A percentile compares a stretch with the other conserved stretches of the same genome.
These are phyloP conservation scores for Pisolithus orientalis DNA, from an alignment of 768 basidiomycete genomes.

Conservation along the genomic window DNA sequence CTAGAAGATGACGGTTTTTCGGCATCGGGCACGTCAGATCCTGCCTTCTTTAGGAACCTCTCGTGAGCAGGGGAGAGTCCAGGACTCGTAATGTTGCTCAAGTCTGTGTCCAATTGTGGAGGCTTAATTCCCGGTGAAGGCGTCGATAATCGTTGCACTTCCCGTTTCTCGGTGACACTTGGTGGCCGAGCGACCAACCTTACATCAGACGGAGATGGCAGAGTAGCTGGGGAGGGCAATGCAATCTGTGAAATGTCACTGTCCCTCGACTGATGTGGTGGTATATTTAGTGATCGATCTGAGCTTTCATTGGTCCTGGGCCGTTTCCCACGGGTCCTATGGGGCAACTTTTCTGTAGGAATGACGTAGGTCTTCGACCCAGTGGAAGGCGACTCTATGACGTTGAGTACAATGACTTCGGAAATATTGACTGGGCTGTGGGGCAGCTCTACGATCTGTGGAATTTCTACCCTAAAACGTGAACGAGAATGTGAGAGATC, in stretches of 20 bases:
- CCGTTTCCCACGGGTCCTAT: not conserved
- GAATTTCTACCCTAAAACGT: not conserved
- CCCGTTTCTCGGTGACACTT: not conserved
- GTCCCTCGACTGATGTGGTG: not conserved
- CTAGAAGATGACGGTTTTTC: slow-evolving; percentile 1
- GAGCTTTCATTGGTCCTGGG: not conserved
- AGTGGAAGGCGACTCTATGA: not conserved
- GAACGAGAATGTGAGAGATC: not conserved
- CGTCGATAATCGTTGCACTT: not conserved
- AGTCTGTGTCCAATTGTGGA: not conserved
- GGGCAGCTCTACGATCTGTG: not conserved
- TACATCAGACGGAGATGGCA: not conserved
- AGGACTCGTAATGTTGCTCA: slow-evolving; percentile 19
- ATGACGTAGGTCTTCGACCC: not conserved
- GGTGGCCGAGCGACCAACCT: not conserved
- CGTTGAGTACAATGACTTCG: not conserved
- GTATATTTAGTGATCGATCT: not conserved
- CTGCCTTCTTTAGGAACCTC: not conserved
- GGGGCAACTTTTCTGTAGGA: not conserved
- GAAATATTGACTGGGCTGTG: not conserved
- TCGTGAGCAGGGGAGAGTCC: not conserved
- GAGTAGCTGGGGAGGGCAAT: not conserved
- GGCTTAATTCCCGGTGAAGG: slow-evolving; percentile 4
- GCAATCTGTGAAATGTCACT: not conserved
- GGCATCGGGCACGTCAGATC: not conserved